Evolutionary conservation across 2,329 filamentous ascomycete species (phyloP).

Genomic region (Aureobasidium sp.): DNA sequence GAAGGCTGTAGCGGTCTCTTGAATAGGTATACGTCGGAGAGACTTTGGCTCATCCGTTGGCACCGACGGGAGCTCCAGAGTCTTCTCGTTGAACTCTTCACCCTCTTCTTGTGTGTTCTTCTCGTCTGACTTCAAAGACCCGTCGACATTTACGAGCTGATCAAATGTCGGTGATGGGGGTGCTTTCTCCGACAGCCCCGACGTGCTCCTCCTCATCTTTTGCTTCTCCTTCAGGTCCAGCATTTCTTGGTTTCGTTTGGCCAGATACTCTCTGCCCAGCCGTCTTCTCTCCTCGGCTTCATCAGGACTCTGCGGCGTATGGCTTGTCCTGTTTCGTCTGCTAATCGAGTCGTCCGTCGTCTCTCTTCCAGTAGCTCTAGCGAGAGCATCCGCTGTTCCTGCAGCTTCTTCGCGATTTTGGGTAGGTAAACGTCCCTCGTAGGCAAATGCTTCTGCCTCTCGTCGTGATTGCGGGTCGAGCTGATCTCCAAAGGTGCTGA

Average conservation of each 20-base stretch:
- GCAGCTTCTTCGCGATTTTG: conserved; percentile 26
- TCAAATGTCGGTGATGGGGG: conserved; percentile 28
- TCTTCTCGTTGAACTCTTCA: conserved; percentile 4
- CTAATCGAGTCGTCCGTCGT: not conserved
- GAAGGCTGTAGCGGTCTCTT: conserved; percentile 24
- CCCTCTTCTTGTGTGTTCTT: not conserved
- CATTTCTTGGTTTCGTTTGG: conserved; percentile 28
- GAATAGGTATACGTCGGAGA: not conserved
- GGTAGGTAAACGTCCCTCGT: conserved; percentile 24
- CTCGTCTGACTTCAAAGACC: conserved; percentile 25
- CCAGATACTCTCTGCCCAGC: conserved; percentile 30
- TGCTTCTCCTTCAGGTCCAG: conserved; percentile 25
- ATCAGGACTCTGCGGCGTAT: conserved; percentile 12
- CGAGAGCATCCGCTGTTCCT: conserved; percentile 26
- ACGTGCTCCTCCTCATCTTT: conserved; percentile 14
- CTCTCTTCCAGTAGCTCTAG: conserved; percentile 27
- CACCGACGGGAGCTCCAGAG: conserved; percentile 1
- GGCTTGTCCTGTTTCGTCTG: conserved; percentile 6
- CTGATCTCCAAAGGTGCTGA: conserved; percentile 53
- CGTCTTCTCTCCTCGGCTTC: conserved; percentile 25
- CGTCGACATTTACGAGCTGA: conserved; percentile 33
- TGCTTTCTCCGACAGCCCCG: conserved; percentile 10
- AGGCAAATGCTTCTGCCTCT: conserved; percentile 30
- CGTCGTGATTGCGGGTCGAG: conserved; percentile 41
- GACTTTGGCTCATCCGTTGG: conserved; percentile 16